Percentiles rank a stretch among this genome's conserved stretches.
phyloP scores from a whole-genome alignment of 352 stramenopile genomes.

The Globisporangium alternatum region DNA sequence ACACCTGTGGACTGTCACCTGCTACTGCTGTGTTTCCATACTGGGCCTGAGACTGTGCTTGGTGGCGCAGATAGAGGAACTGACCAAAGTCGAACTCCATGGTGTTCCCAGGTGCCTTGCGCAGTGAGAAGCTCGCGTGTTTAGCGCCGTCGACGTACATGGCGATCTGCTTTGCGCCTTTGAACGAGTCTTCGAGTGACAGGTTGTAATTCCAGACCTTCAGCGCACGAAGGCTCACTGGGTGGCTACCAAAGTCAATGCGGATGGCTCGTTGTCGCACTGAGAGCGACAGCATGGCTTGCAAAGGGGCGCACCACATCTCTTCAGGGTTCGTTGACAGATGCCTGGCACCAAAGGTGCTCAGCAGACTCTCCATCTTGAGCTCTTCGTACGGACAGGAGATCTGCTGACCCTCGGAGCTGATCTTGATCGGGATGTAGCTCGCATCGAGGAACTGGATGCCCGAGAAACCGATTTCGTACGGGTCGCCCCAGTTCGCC shows the following conservation, averaged over 20 bases:
- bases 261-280: constrained; percentile 34
- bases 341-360: constrained; percentile 40
- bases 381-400: constrained; percentile 33
- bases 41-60: constrained; percentile 4
- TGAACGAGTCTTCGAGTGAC: constrained; percentile 70
- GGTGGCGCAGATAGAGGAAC: constrained; percentile 54
- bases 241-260: constrained; percentile 49
- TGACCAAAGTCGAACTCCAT: constrained; percentile 86
- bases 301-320: constrained; percentile 64
- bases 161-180: constrained; percentile 62
- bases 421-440: constrained; percentile 38
- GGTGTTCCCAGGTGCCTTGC: constrained; percentile 75
- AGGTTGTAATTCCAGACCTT: constrained; percentile 85
- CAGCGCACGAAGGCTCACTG: constrained; percentile 43
- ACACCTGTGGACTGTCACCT: constrained; percentile 5
- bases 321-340: constrained; percentile 41
- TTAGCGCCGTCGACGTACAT: constrained; percentile 49
- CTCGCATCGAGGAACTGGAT: constrained; percentile 62
- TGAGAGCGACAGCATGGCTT: constrained; percentile 34
- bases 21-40: background rate
- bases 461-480: constrained; percentile 57
- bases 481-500: constrained; percentile 71
- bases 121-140: constrained; percentile 53
- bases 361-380: constrained; percentile 37
- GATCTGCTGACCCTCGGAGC: constrained; percentile 24